Conservation (phyloP, 495 filamentous ascomycete species). For the Penicillium canariense region DNA sequence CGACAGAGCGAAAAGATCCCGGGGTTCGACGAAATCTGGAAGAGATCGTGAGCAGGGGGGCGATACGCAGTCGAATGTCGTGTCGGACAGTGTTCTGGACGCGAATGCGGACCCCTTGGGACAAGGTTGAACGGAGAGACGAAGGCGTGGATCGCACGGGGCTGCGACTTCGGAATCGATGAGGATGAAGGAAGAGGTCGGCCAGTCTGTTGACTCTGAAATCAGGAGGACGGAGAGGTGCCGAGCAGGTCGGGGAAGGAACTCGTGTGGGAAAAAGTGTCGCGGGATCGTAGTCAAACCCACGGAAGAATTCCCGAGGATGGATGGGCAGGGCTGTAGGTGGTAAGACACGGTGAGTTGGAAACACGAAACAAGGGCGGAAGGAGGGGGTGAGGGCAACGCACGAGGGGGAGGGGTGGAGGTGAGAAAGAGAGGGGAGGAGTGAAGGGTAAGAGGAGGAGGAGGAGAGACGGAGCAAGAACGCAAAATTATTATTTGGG, state of each 20-base stretch:
- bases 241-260: slow-evolving; percentile 8
- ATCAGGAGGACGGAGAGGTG: slow-evolving; percentile 7
- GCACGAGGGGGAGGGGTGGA: slow-evolving; percentile 19
- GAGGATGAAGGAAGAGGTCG: slow-evolving; percentile 3
- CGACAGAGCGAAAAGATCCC: slow-evolving; percentile 1
- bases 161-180: background rate
- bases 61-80: background rate
- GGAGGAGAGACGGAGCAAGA: slow-evolving; percentile 24
- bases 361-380: slow-evolving; percentile 7
- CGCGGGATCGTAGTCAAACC: background rate
- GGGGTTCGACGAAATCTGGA: slow-evolving; percentile 1
- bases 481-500: slow-evolving; percentile 28
- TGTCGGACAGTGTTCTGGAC: slow-evolving; percentile 3
- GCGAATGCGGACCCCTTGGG: slow-evolving; percentile 1
- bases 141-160: slow-evolving; percentile 3
- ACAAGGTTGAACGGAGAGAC: background rate
- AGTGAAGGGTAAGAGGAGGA: slow-evolving; percentile 22
- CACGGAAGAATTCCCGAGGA: slow-evolving; percentile 3
- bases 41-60: slow-evolving; percentile 11
- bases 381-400: slow-evolving; percentile 2
- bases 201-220: slow-evolving; percentile 4
- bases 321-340: background rate
- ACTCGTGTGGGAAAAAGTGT: slow-evolving; percentile 21
- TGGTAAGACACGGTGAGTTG: background rate
- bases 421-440: slow-evolving; percentile 26